Percentiles rank a stretch among this genome's conserved stretches.
Evolutionary conservation across 2,329 filamentous ascomycete species (phyloP).

Genomic region (Plenodomus lindquistii): DNA sequence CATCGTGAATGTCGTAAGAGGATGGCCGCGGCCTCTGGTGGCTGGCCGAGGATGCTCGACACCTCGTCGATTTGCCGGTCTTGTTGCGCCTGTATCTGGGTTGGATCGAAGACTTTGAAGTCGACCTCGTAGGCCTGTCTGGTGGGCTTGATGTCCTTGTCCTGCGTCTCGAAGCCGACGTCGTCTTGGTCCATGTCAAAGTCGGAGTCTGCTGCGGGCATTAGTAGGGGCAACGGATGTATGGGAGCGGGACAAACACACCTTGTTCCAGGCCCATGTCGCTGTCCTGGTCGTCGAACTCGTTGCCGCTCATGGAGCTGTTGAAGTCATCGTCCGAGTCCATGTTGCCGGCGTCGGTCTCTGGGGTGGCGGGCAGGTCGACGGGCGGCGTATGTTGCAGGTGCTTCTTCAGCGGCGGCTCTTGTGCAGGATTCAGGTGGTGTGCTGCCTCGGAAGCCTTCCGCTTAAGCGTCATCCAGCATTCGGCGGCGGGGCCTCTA

Average conservation of each 20-base stretch:
- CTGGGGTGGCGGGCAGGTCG: constrained; percentile 38
- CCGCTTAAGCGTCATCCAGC: constrained; percentile 31
- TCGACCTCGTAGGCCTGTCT: constrained; percentile 81
- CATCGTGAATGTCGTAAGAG: constrained; percentile 86
- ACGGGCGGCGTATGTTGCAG: constrained; percentile 19
- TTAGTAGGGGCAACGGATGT: constrained; percentile 18
- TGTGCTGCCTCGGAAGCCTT: constrained; percentile 44
- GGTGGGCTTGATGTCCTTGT: constrained; percentile 73
- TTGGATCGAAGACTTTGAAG: constrained; percentile 78
- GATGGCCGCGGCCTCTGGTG: constrained; percentile 87
- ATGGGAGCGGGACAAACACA: constrained; percentile 22
- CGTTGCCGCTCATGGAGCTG: constrained; percentile 78
- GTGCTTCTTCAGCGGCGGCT: constrained; percentile 37
- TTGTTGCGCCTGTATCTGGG: constrained; percentile 83
- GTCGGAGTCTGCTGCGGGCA: constrained; percentile 50
- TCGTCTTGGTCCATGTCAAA: constrained; percentile 63
- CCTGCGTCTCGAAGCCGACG: constrained; percentile 64
- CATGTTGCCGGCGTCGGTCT: constrained; percentile 63
- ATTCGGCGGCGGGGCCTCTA: background rate
- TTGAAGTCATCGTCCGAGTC: constrained; percentile 96
- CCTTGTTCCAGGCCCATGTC: constrained; percentile 59
- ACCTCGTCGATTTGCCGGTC: constrained; percentile 86
- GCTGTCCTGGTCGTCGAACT: constrained; percentile 76
- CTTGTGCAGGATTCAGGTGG: constrained; percentile 28
- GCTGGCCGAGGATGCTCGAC: constrained; percentile 85